Evolutionary conservation across 2,329 filamentous ascomycete species (phyloP).

Genomic region (Chrysosporium keratinophilum): DNA sequence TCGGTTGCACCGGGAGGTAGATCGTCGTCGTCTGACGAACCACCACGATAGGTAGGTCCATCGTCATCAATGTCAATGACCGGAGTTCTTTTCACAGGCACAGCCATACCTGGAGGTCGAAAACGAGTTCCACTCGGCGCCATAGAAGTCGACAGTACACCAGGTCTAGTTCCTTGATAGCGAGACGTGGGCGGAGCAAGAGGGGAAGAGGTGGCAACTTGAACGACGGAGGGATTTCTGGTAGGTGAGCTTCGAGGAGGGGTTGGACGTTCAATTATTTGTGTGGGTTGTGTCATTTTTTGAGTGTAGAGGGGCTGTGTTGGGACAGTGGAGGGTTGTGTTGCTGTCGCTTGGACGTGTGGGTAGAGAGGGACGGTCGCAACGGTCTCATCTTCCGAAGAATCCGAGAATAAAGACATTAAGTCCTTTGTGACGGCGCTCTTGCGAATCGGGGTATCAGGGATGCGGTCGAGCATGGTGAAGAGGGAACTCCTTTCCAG

Average conservation of each 20-base stretch:
- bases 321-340: slow-evolving; percentile 34
- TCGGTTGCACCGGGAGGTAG: slow-evolving; percentile 40
- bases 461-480: slow-evolving; percentile 15
- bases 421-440: slow-evolving; percentile 25
- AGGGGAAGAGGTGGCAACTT: slow-evolving; percentile 85
- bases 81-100: slow-evolving; percentile 32
- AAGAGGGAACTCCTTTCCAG: background rate
- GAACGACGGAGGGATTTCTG: slow-evolving; percentile 44
- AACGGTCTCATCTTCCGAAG: slow-evolving; percentile 38
- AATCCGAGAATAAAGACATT: slow-evolving; percentile 23
- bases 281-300: slow-evolving; percentile 50
- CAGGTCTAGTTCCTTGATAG: slow-evolving; percentile 26
- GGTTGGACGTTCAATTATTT: slow-evolving; percentile 42
- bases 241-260: slow-evolving; percentile 24
- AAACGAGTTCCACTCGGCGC: slow-evolving; percentile 67
- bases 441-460: slow-evolving; percentile 33
- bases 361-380: slow-evolving; percentile 39
- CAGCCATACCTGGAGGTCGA: slow-evolving; percentile 40
- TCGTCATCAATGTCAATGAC: slow-evolving; percentile 45
- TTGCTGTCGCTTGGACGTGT: slow-evolving; percentile 19
- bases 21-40: slow-evolving; percentile 53
- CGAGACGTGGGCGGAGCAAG: slow-evolving; percentile 42
- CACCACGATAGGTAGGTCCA: slow-evolving; percentile 49
- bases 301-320: slow-evolving; percentile 41
- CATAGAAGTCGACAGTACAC: slow-evolving; percentile 51